Conservation (phyloP, 495 filamentous ascomycete genomes). For the Aspergillus taichungensis region DNA sequence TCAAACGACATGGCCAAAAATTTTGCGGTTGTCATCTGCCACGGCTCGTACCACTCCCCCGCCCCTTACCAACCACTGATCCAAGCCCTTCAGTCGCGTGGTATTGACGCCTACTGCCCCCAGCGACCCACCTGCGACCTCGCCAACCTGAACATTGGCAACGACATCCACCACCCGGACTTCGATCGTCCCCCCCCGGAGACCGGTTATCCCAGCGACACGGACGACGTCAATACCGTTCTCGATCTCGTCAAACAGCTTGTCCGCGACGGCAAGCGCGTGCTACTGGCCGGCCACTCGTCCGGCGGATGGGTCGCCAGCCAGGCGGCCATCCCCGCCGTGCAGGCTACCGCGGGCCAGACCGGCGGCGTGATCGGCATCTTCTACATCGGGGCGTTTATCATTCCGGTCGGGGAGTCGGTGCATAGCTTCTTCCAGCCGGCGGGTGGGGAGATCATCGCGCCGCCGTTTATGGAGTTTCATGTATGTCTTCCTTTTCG, state of each 20-base stretch:
- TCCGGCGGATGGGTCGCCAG: conserved; percentile 29
- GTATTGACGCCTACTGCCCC: conserved; percentile 25
- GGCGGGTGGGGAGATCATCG: conserved; percentile 14
- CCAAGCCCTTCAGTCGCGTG: conserved; percentile 10
- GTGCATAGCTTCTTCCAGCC: conserved; percentile 20
- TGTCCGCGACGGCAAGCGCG: conserved; percentile 16
- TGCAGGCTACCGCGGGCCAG: conserved; percentile 14
- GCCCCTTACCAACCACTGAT: conserved; percentile 23
- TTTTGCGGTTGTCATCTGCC: conserved; percentile 20
- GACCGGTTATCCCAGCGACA: conserved; percentile 19
- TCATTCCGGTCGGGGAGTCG: conserved; percentile 23
- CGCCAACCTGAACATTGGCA: conserved; percentile 19
- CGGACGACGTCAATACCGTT: conserved; percentile 16
- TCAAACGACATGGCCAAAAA: not conserved
- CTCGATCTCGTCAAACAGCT: conserved; percentile 11
- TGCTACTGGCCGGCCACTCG: conserved; percentile 22
- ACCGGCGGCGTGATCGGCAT: conserved; percentile 27
- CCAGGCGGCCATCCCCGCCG: conserved; percentile 18
- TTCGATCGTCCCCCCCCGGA: conserved; percentile 20
- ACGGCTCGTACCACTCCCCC: conserved; percentile 29
- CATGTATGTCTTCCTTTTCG: conserved; percentile 11
- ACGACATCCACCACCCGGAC: conserved; percentile 16
- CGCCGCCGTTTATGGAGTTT: conserved; percentile 13
- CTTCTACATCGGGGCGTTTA: conserved; percentile 23
- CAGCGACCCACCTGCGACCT: conserved; percentile 26